phyloP scores from a whole-genome alignment of 2,329 filamentous ascomycete genomes.

The Fusarium virguliforme region DNA sequence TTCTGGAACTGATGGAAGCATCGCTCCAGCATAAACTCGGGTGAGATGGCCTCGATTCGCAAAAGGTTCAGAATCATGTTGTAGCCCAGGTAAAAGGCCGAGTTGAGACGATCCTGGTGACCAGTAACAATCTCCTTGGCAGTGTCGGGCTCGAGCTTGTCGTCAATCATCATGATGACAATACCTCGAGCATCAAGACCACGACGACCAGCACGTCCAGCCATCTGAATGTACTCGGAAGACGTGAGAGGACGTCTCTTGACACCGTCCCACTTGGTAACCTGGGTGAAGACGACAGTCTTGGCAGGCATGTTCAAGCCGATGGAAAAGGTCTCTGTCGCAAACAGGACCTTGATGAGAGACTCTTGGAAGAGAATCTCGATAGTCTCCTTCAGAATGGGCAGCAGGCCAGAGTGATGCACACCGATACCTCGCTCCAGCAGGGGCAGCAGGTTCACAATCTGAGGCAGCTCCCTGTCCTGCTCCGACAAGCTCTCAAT shows the following conservation, averaged over 20 bases:
- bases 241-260: conserved; percentile 87
- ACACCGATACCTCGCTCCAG: conserved; percentile 94
- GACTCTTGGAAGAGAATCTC: conserved; percentile 99
- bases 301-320: conserved; percentile 99
- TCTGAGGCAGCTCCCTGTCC: conserved; percentile 90
- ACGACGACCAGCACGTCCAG: conserved; percentile 94
- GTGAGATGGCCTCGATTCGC: conserved; percentile 98
- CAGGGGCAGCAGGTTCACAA: conserved; percentile 89
- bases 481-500: conserved; percentile 94
- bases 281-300: conserved; percentile 98
- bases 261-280: conserved; percentile 94
- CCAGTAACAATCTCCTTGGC: conserved; percentile 96
- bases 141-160: conserved; percentile 94
- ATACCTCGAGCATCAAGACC: conserved; percentile 98
- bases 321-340: conserved; percentile 98
- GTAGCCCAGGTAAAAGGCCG: conserved; percentile 97
- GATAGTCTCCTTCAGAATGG: conserved; percentile 98
- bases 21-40: conserved; percentile 98
- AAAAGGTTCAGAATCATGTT: conserved; percentile 99
- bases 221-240: conserved; percentile 99
- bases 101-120: conserved; percentile 97
- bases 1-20: conserved; percentile 99
- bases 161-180: conserved; percentile 99
- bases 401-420: conserved; percentile 94
- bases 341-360: conserved; percentile 96